phyloP scores from a whole-genome alignment of 345 rosid species.

The Eucalyptus fibrosa region DNA sequence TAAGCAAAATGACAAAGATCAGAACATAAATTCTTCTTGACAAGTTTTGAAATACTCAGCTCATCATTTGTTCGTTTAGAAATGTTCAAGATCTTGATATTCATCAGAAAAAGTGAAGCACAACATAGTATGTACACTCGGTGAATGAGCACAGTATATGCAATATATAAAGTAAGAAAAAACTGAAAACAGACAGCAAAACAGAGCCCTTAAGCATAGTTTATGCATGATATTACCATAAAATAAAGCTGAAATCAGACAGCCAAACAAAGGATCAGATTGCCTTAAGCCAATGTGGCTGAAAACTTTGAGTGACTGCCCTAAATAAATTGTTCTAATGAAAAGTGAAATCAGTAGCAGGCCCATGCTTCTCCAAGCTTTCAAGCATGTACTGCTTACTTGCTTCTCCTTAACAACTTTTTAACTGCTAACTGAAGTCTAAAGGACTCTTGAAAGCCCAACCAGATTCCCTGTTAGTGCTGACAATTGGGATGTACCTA shows the following conservation, averaged over 20 bases:
- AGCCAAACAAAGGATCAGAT: not conserved
- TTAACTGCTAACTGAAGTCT: not conserved
- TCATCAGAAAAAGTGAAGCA: not conserved
- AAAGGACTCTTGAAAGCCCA: not conserved
- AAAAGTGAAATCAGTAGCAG: not conserved
- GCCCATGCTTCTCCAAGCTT: not conserved
- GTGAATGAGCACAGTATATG: not conserved
- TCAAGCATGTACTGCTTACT: not conserved
- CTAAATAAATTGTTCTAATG: not conserved
- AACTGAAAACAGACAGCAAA: not conserved
- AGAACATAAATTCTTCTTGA: not conserved
- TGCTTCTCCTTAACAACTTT: not conserved
- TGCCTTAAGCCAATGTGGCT: not conserved
- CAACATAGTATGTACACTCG: not conserved
- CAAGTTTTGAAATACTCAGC: not conserved
- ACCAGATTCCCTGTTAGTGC: not conserved
- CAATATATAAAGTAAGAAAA: not conserved
- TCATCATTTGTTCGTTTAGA: not conserved
- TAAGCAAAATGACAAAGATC: conserved; percentile 14
- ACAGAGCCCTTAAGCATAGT: not conserved
- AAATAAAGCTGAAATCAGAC: not conserved
- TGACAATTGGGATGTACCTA: not conserved
- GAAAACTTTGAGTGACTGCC: not conserved
- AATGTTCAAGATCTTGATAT: not conserved
- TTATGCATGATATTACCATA: not conserved